Evolutionary conservation across 768 basidiomycete species (phyloP), one percentile per base, ranked within the genome.

Genomic region (Suillus ampliporus): DNA sequence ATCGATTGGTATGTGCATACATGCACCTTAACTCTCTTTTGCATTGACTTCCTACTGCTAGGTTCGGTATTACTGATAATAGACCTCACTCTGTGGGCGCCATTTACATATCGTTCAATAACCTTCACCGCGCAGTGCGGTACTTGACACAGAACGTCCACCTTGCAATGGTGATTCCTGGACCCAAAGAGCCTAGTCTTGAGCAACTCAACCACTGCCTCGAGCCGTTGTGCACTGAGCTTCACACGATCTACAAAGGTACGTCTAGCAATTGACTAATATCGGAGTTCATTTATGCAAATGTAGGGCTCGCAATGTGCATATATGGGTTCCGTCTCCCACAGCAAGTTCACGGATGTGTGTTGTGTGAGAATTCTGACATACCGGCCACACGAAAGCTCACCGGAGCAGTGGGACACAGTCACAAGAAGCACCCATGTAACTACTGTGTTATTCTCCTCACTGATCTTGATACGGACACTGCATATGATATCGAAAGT

Each of bases 61-160:
- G 54, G 54, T 58, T 41, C 7, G 17, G 57, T 19, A 58, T 58
- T 9, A 58, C 57, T 15, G 57, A 58, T n/a, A 58, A 58, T 58
- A 35, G 57, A 21, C 57, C 57, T 28, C 57, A 58, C 31, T 58
- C 41, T n/a, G 23, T 21, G 9, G 41, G 57, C 5, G 57, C 35
- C 7, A 28, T 60, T 31, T 60, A 60, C 47, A 47, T 50, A n/a
- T 23, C 46, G 7, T 60, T 47, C 59, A 35, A 48, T n/a, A 79
- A 79, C 58, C 69, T 82, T 4, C 80, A 78, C 10, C 72, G 64
- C 3, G 62, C 72, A 26, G 57, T 75, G 4, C 71, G 74, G 13
- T 78, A 76, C 62, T 68, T 71, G 4, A 61, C 64, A 3, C 72
- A 79, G 41, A 79, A 83, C 64, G 70, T 82, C 61, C 79, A 70